Base-by-base conservation (phyloP, 2,329 filamentous ascomycete genomes). In the Neonectria neomacrospora region DNA sequence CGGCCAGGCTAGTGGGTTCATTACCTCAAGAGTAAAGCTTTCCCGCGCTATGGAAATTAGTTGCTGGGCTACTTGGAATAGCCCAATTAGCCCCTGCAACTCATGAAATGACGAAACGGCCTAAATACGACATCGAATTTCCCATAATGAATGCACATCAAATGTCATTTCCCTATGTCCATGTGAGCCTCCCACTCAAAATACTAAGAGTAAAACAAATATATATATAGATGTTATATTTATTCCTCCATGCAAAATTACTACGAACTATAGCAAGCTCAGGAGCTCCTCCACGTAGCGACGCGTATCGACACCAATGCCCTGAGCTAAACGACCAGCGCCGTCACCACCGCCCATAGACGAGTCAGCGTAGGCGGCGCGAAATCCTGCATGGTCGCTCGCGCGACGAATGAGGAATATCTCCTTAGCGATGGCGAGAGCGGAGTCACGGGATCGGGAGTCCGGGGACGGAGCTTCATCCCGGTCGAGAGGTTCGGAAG, bases 261-360 rank as follows among this genome's bases (percentile, higher is more conserved):
- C 23, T 26, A 26, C 23, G 23, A 14, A 30, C 67, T 63, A 79
- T 32, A 80, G 63, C 73, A 93, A 75, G 72, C 84, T 92, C 75
- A 94, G 79, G 59, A 94, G 75, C 1, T 88, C 88, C 75, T 94
- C 91, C 4, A 94, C 87, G 76, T 94, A 94, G 74, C 85, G 86
- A 76, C 89, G 85, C 30, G 91, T 92, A 80, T 94, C 91, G 34
- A 94, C 84, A 0, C 91, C 91, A 66, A 94, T 92, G 0, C 91
- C 91, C 72, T 92, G 89, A 0, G 86, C 88, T 67, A 93, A 76
- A 58, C 85, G 85, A 20, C 83, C 85, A 1, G 88, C 86, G 3
- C 86, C 87, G 23, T 85, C 86, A 47, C 83, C 71, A 82, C 86
- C 80, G 18, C 66, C 66, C 20, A 58, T 67, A 14, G 79, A 73